These are phyloP conservation scores for Lasiodiplodia sp. DNA, from an alignment of 2,329 filamentous ascomycete species.

Conservation along the genomic window DNA sequence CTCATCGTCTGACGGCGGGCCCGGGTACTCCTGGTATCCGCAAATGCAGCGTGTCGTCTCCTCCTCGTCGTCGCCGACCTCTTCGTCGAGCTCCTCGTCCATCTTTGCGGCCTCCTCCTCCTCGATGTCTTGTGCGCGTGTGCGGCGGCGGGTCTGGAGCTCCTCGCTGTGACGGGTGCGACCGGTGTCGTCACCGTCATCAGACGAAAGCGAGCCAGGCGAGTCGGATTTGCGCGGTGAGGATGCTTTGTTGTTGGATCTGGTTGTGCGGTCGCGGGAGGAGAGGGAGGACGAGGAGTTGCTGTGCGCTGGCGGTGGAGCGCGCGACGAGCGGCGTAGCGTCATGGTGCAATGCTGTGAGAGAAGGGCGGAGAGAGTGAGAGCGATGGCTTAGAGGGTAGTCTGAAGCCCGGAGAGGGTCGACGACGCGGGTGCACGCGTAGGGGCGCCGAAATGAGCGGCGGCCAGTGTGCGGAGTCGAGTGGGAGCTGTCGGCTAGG, in stretches of 20 bases:
- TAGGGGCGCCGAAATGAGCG: conserved; percentile 32
- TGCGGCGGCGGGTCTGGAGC: conserved; percentile 76
- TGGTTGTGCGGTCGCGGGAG: conserved; percentile 77
- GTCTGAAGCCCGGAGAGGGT: not conserved
- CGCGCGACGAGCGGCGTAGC: conserved; percentile 90
- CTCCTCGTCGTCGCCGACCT: conserved; percentile 73
- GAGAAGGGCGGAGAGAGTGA: conserved; percentile 17
- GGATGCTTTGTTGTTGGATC: conserved; percentile 73
- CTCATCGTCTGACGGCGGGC: conserved; percentile 67
- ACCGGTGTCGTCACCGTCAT: conserved; percentile 66
- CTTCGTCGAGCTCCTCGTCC: conserved; percentile 66
- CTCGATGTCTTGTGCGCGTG: conserved; percentile 76
- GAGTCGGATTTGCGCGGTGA: conserved; percentile 79
- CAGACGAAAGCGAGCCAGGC: conserved; percentile 74
- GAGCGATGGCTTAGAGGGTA: conserved; percentile 10
- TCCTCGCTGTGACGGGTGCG: conserved; percentile 64
- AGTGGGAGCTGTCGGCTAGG: conserved; percentile 36
- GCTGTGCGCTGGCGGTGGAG: conserved; percentile 74
- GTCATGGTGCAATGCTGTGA: conserved; percentile 56
- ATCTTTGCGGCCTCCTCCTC: conserved; percentile 47
- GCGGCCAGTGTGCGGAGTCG: conserved; percentile 32
- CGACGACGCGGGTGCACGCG: conserved; percentile 1
- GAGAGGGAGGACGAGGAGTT: conserved; percentile 76
- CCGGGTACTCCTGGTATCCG: conserved; percentile 92
- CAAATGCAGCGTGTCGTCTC: conserved; percentile 96